Percentiles rank a stretch among this genome's conserved stretches.
phyloP scores from a whole-genome alignment of 352 stramenopile species.

The Pythium pyrilobum region DNA sequence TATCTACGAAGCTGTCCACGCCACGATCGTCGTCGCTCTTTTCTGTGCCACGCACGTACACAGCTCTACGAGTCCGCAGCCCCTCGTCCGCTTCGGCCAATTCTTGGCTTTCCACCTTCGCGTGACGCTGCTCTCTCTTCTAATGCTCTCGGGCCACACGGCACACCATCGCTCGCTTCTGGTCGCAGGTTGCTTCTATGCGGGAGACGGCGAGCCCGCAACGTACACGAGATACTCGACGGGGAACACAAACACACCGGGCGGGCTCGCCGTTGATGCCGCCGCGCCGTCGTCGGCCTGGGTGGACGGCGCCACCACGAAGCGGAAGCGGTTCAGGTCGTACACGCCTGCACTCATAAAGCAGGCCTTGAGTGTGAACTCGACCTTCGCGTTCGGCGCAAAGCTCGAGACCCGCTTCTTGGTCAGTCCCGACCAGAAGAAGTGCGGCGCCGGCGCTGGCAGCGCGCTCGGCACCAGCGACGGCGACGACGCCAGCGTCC shows the following conservation, averaged over 20 bases:
- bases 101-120: no score
- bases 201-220: conserved; percentile 6
- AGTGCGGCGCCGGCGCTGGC: conserved; percentile 39
- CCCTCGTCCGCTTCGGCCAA: no score
- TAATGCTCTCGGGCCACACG: conserved; percentile 10
- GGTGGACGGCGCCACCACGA: conserved; percentile 34
- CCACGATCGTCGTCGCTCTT: background rate
- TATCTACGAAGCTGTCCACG: no score
- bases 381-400: conserved; percentile 31
- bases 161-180: background rate
- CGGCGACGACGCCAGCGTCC: background rate
- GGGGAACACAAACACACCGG: conserved; percentile 58
- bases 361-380: conserved; percentile 63
- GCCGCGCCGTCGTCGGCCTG: background rate
- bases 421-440: conserved; percentile 77
- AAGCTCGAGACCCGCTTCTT: conserved; percentile 65
- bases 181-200: background rate
- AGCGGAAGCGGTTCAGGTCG: conserved; percentile 79
- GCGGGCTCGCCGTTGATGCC: conserved; percentile 5
- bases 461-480: background rate
- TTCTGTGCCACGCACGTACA: no score
- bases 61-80: no score
- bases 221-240: conserved; percentile 78
- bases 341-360: conserved; percentile 73
- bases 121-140: no score